phyloP scores from a whole-genome alignment of 495 filamentous ascomycete genomes.

The Penicillium lividum region DNA sequence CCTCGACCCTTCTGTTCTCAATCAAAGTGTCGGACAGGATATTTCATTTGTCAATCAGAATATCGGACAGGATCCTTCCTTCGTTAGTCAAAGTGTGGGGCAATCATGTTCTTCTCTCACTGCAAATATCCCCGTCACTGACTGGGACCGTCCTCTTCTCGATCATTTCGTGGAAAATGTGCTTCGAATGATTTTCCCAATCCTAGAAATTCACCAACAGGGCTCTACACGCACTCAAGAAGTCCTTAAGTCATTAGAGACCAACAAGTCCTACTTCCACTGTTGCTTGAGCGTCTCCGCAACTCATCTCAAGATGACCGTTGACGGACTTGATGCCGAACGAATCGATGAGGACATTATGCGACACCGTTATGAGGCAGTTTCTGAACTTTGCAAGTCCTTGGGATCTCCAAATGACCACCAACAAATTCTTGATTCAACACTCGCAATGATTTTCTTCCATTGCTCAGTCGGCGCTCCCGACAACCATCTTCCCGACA shows the following conservation, averaged over 20 bases:
- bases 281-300: conserved; percentile 95
- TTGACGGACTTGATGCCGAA: conserved; percentile 61
- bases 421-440: conserved; percentile 86
- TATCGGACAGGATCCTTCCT: conserved; percentile 31
- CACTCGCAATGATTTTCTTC: conserved; percentile 96
- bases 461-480: conserved; percentile 87
- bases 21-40: conserved; percentile 17
- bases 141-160: conserved; percentile 80
- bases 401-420: conserved; percentile 85
- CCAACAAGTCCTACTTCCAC: conserved; percentile 93
- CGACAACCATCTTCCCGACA: conserved; percentile 86
- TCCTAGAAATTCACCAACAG: conserved; percentile 84
- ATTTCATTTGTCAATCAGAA: too few relatives aligned
- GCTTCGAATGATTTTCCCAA: conserved; percentile 83
- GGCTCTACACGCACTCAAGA: conserved; percentile 75
- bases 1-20: too few relatives aligned
- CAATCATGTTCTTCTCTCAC: too few relatives aligned
- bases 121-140: conserved; percentile 83
- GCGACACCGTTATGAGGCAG: conserved; percentile 86
- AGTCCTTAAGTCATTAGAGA: conserved; percentile 80
- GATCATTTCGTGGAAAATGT: conserved; percentile 93
- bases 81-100: too few relatives aligned
- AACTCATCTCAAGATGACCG: conserved; percentile 83
- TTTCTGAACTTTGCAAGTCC: conserved; percentile 82
- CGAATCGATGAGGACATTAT: conserved; percentile 90